Base-by-base conservation (phyloP, 768 basidiomycete genomes). In the Flagelloscypha sp. region DNA sequence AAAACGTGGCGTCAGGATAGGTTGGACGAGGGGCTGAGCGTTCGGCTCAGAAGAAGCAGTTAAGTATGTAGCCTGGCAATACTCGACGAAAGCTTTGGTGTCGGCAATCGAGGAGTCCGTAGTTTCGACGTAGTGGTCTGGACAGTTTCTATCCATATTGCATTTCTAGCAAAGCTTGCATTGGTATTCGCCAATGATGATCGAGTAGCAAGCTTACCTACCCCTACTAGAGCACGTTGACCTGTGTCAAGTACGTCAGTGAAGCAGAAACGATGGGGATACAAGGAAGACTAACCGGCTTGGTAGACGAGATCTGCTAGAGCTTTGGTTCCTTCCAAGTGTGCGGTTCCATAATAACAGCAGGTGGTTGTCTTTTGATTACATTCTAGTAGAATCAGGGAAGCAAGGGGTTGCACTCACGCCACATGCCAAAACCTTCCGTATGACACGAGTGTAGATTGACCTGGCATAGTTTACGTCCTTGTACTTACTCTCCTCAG, bases 1-100 rank as follows among this genome's bases (percentile, higher is more conserved):
- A 55, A 97, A 98, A n/a, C 94, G 84, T 10, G 94, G 94, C 0
- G 94, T 97, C 27, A 97, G 61, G 48, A 90, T 78, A 4, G 94
- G 94, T 37, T 85, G 84, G 7, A 98, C 83, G 6, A 93, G 74
- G 2, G 75, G 67, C 38, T 68, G 62, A 30, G 53, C 50, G 17
- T 48, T 43, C 17, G 49, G 43, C 16, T 58, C 48, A 0, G 63
- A 39, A n/a, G n/a, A n/a, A n/a, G n/a, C n/a, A n/a, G n/a, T n/a
- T n/a, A n/a, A n/a, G n/a, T n/a, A n/a, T n/a, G n/a, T n/a, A n/a
- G n/a, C n/a, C n/a, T n/a, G n/a, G n/a, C n/a, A n/a, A n/a, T n/a
- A n/a, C n/a, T n/a, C n/a, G 43, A 98, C 79, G 18, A 93, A 66
- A 12, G 63, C 61, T 29, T 62, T 54, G 0, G 92, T 93, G 30